Percentiles rank a stretch among this genome's conserved stretches.
phyloP scores from a whole-genome alignment of 2,329 filamentous ascomycete genomes.

The Xylariomycetidae sp. region DNA sequence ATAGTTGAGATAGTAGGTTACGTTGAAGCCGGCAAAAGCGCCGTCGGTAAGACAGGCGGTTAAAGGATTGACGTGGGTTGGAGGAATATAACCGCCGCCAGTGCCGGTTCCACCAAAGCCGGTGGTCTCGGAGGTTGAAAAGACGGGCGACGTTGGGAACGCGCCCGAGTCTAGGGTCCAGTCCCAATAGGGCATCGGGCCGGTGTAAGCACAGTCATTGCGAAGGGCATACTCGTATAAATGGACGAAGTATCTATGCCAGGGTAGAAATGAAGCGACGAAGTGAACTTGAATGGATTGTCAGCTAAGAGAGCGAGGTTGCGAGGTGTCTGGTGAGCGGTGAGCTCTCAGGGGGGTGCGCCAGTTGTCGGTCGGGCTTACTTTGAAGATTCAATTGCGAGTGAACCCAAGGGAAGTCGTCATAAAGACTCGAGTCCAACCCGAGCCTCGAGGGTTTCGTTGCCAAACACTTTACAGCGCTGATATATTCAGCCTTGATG shows the following conservation, averaged over 20 bases:
- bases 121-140: neutral
- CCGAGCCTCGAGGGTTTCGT: too few relatives aligned
- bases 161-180: too few relatives aligned
- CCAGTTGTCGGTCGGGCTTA: too few relatives aligned
- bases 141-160: neutral
- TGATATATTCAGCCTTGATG: too few relatives aligned
- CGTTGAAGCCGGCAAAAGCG: conserved; percentile 21
- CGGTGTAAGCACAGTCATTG: conserved; percentile 13
- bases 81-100: conserved; percentile 2
- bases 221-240: conserved; percentile 8
- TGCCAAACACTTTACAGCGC: too few relatives aligned
- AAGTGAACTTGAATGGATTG: too few relatives aligned
- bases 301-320: too few relatives aligned
- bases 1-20: neutral
- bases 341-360: too few relatives aligned
- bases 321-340: too few relatives aligned
- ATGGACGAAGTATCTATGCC: conserved; percentile 11
- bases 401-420: too few relatives aligned
- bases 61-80: conserved; percentile 13
- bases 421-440: too few relatives aligned
- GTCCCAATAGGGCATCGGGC: conserved; percentile 13
- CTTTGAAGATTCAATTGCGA: too few relatives aligned
- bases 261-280: conserved; percentile 9
- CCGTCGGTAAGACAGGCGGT: conserved; percentile 26
- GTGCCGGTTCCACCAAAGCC: neutral